Evolutionary conservation across 768 basidiomycete species (phyloP), one percentile per base, ranked within the genome.

Genomic region (Leccinum longicurvipes): DNA sequence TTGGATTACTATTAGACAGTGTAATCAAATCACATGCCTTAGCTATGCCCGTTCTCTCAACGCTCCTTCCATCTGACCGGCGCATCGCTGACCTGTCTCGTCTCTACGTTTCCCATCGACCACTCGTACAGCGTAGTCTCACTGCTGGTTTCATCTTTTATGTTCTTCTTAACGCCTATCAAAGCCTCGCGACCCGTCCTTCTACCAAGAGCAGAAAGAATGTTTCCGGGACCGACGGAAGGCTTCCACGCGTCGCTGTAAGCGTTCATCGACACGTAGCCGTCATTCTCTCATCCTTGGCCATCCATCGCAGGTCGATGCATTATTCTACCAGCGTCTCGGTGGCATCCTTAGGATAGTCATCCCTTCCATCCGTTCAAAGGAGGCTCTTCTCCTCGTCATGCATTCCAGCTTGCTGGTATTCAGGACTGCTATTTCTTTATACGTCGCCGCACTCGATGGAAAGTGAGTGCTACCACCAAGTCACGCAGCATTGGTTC

Each of bases 371-470:
- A 70, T 92, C 53, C 83, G 83, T 42, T 92, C 90, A 8, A 91
- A 93, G 61, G 95, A 98, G 71, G 92, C 93, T 0, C 73, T 90
- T 51, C 81, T 98, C 49, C 80, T 99, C 15, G 73, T 85, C 45
- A 88, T 92, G 79, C 95, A 98, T 72, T 91, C 93, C 14, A 84
- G 86, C 65, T 79, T 99, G 55, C 82, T 99, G 52, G 79, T 98
- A 14, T 88, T 91, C 60, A 77, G 96, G 62, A 98, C 96, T 4
- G 86, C 91, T 2, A 87, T 98, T 46, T 95, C 92, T 15, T 76
- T 99, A 17, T 98, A 97, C 66, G 93, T 99, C 47, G 96, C 96
- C 6, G 84, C 89, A 21, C 79, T 98, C 47, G 96, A 98, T 67
- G 96, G 96, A 71, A 87, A 83, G 89, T 91, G 63, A 61, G 85